Evolutionary conservation across 1,139 yeast species (phyloP).

Genomic region (Pichia sp.): DNA sequence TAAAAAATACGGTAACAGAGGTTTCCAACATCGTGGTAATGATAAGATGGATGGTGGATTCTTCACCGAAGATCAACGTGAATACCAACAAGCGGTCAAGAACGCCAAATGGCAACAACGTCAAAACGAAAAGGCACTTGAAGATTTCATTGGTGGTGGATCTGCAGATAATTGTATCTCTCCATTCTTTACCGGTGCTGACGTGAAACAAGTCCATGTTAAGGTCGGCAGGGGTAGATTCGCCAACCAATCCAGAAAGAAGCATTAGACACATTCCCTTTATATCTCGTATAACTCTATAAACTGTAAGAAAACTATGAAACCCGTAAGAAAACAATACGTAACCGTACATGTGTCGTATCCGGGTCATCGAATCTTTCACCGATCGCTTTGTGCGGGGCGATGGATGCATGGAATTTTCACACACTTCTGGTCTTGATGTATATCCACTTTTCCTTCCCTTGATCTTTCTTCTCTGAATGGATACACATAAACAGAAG

Average conservation of each 20-base stretch:
- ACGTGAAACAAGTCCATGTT: constrained; percentile 64
- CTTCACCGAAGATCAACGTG: constrained; percentile 91
- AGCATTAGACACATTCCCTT: constrained; percentile 6
- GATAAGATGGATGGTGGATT: constrained; percentile 56
- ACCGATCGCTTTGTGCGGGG: no score
- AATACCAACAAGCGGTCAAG: constrained; percentile 83
- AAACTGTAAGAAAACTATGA: no score
- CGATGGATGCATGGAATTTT: no score
- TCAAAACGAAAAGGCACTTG: constrained; percentile 79
- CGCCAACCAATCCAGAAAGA: constrained; percentile 60
- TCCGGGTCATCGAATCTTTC: no score
- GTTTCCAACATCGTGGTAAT: constrained; percentile 53
- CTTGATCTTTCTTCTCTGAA: no score
- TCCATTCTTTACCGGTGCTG: constrained; percentile 71
- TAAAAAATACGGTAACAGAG: constrained; percentile 66
- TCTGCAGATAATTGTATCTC: constrained; percentile 88
- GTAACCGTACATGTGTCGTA: no score
- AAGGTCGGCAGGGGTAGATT: constrained; percentile 80
- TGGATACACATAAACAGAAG: no score
- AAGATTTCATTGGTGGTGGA: constrained; percentile 93
- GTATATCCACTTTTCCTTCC: not conserved
- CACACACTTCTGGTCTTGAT: not conserved
- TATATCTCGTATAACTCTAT: not conserved
- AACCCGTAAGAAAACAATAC: no score
- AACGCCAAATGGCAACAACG: constrained; percentile 86